phyloP scores from a whole-genome alignment of 2,329 filamentous ascomycete genomes.

The Nigrospora sphaerica region DNA sequence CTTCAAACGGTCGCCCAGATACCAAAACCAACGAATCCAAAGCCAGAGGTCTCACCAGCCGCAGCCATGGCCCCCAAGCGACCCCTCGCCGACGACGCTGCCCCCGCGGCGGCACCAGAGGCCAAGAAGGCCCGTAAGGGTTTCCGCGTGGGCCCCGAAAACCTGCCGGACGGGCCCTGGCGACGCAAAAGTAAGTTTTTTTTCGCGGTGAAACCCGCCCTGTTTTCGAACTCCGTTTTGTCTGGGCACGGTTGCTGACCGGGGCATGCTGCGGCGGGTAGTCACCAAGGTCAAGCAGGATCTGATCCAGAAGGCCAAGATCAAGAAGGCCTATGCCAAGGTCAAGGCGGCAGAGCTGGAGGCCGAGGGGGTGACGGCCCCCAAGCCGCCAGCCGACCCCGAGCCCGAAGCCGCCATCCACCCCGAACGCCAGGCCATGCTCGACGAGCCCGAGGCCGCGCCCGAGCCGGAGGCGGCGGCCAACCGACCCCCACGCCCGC shows the following conservation, averaged over 20 bases:
- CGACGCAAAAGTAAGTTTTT: conserved; percentile 58
- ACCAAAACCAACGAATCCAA: not conserved
- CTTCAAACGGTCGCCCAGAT: too few species aligned
- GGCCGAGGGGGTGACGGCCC: conserved; percentile 3
- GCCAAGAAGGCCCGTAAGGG: conserved; percentile 56
- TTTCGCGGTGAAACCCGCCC: not conserved
- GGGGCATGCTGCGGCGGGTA: conserved; percentile 22
- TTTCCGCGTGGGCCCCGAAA: conserved; percentile 81
- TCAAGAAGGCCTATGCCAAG: conserved; percentile 89
- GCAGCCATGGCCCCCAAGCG: conserved; percentile 52
- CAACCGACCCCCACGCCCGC: conserved; percentile 6
- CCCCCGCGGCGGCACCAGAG: conserved; percentile 25
- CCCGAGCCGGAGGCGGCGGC: conserved; percentile 2
- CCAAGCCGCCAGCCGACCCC: conserved; percentile 3
- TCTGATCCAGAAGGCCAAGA: conserved; percentile 85
- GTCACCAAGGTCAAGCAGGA: conserved; percentile 84
- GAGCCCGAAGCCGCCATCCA: conserved; percentile 22
- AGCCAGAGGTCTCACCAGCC: not conserved
- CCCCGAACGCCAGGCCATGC: conserved; percentile 32
- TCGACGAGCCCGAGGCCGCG: conserved; percentile 20
- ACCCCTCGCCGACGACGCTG: conserved; percentile 34
- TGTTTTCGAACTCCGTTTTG: not conserved
- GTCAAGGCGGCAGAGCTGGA: conserved; percentile 54
- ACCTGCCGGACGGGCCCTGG: conserved; percentile 85
- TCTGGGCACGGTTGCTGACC: not conserved